Base-by-base conservation (phyloP, 1,139 yeast species). In the Taphrina communis region DNA sequence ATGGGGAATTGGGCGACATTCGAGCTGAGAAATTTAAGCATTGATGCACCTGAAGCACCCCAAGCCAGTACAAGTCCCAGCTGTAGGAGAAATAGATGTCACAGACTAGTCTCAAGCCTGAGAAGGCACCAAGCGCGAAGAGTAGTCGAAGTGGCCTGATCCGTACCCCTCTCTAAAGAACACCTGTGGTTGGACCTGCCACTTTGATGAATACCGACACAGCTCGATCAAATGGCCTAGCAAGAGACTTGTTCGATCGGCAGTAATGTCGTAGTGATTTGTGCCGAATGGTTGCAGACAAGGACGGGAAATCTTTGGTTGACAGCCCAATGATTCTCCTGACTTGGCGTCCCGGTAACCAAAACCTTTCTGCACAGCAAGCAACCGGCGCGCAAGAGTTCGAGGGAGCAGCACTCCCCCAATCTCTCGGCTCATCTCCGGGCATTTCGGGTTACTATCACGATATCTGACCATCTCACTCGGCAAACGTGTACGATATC, bases 1-100 rank as follows among this genome's bases (percentile, higher is more conserved):
- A 94, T 91, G 44, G 99, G 99, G 63, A 70, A 73, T 31, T 70
- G 65, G 56, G 75, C 70, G n/a, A 74, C 69, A 14, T 71, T 68
- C 14, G 74, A 69, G 65, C 57, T 60, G n/a, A 60, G 6, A 11
- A 41, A 48, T 48, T 39, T 60, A 25, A 60, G 21, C 65, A 51
- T 60, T 41, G 11, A 39, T 39, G 42, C 11, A 25, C 31, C 31
- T 25, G 31, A 4, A 25, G 31, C 31, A 25, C 31, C 31, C 4
- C 4, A 4, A 25, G 4, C 2, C 31, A 25, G 31, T 4, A 25
- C 31, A 25, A 25, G 4, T 25, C 31, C 31, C 31, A 4, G 4
- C 31, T 25, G 31, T 25, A 2, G 31, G 31, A 25, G 31, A 25
- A 25, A 25, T 25, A 25, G 42, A 14, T 39, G 60, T 39, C 42